These are phyloP conservation scores for Tilletia walkeri DNA, from an alignment of 1,284 basidiomycete species.

Conservation along the genomic window DNA sequence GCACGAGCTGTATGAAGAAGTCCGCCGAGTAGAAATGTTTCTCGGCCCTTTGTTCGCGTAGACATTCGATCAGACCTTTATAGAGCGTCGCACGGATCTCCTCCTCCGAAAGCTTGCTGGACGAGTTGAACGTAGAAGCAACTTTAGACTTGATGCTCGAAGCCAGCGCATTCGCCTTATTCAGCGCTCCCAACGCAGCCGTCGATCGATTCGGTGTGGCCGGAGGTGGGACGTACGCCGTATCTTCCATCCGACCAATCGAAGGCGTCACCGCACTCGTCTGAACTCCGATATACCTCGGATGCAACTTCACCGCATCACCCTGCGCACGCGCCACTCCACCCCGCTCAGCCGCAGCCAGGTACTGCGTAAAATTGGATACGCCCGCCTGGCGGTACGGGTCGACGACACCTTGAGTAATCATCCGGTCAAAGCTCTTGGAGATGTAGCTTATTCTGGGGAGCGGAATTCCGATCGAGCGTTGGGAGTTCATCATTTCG, in stretches of 20 bases:
- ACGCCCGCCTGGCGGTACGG: conserved; percentile 35
- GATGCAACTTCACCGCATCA: conserved; percentile 29
- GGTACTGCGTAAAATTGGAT: conserved; percentile 34
- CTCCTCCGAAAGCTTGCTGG: background rate
- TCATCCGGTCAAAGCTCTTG: conserved; percentile 25
- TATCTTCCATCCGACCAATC: conserved; percentile 27
- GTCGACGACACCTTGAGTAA: conserved; percentile 29
- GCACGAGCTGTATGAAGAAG: conserved; percentile 33
- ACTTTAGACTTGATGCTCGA: conserved; percentile 24
- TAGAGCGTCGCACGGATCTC: conserved; percentile 5
- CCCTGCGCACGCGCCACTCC: conserved; percentile 35
- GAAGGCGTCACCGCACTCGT: conserved; percentile 23
- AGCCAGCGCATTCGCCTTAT: conserved; percentile 8
- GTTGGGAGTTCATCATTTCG: conserved; percentile 40
- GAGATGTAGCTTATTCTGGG: conserved; percentile 31
- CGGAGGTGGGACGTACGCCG: conserved; percentile 9
- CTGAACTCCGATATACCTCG: conserved; percentile 25
- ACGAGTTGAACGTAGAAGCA: conserved; percentile 17
- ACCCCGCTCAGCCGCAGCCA: conserved; percentile 34
- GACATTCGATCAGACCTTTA: conserved; percentile 26
- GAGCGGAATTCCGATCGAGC: conserved; percentile 24
- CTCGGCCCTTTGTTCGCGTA: conserved; percentile 32
- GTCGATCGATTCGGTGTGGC: background rate
- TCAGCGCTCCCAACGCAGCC: conserved; percentile 1
- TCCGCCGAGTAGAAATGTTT: conserved; percentile 36